Base-by-base conservation (phyloP, 1,284 basidiomycete genomes). In the Moniliella sp. region DNA sequence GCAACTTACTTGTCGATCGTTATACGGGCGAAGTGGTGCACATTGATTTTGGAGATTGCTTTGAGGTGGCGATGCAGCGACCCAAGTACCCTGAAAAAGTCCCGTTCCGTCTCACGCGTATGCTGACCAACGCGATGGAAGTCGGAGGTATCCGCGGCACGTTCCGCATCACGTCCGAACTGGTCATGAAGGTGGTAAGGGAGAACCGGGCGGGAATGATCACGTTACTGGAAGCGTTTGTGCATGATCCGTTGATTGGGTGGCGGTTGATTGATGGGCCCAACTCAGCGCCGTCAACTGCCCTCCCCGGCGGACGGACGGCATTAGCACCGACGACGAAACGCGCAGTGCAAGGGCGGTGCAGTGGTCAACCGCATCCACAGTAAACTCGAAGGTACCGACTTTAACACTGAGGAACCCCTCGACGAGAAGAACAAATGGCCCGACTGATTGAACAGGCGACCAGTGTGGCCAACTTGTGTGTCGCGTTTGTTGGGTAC, bases 51-150 rank as follows among this genome's bases (percentile, higher is more conserved):
- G 69, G 64, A 25, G 64, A 65, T 44, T 65, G 64, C 45, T 65
- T 62, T 35, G 59, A 61, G 40, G 54, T 65, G 4, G 64, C 64
- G 1, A 62, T 57, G 46, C 61, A 47, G 44, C 62, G 86, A 47
- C 82, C 94, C 64, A 99, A 97, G 65, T 97, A 88, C 68, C 91
- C 91, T 0, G 91, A 99, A 65, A 91, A 81, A 62, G 84, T 99
- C 33, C 91, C 91, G 0, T 99, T 99, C 75, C 73, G 91, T 29
- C 68, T 99, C 43, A 99, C 91, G 8, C 70, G 91, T 45, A 97
- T 99, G 91, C 69, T 99, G 37, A 91, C 84, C 17, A 83, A 93
- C 61, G 91, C 91, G 2, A 97, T 99, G 91, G 91, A 99, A 70
- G 82, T 82, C 41, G 58, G 70, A 42, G 91, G 91, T 12, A 88